phyloP scores from a whole-genome alignment of 176 grass and related monocot species.

The Oryza nivara region DNA sequence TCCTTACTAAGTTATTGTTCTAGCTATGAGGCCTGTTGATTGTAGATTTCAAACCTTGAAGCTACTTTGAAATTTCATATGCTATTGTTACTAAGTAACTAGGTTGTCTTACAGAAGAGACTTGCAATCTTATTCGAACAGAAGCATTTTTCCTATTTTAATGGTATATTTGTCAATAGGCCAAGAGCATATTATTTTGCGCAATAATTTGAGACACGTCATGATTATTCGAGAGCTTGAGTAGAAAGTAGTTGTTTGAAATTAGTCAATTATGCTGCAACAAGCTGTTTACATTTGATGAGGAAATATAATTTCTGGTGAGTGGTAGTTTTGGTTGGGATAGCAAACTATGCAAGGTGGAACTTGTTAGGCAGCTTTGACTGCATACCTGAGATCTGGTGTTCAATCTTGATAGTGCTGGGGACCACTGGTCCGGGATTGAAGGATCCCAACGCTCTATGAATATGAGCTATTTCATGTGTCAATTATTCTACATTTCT shows the following conservation, averaged over 20 bases:
- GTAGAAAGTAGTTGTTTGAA: neutral
- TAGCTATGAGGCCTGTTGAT: neutral
- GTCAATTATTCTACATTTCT: neutral
- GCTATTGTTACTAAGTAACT: constrained; percentile 17
- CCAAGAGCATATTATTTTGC: neutral
- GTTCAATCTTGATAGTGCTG: neutral
- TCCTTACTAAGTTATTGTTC: constrained; percentile 26
- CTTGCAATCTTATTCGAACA: neutral
- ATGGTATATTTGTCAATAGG: neutral
- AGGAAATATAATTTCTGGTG: neutral
- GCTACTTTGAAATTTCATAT: constrained; percentile 19
- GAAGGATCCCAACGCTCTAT: neutral
- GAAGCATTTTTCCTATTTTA: neutral
- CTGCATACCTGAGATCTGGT: too few species aligned
- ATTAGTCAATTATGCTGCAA: neutral
- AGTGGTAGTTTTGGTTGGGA: too few species aligned
- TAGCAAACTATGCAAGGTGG: too few species aligned
- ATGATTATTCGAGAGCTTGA: neutral
- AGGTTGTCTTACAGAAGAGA: constrained; percentile 9
- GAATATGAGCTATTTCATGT: neutral
- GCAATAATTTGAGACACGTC: neutral
- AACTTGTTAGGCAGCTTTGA: too few species aligned
- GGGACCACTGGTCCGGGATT: neutral
- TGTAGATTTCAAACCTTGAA: constrained; percentile 20
- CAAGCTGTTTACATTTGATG: neutral